Base-by-base conservation (phyloP, 2,329 filamentous ascomycete species). In the Fusarium beomiforme region DNA sequence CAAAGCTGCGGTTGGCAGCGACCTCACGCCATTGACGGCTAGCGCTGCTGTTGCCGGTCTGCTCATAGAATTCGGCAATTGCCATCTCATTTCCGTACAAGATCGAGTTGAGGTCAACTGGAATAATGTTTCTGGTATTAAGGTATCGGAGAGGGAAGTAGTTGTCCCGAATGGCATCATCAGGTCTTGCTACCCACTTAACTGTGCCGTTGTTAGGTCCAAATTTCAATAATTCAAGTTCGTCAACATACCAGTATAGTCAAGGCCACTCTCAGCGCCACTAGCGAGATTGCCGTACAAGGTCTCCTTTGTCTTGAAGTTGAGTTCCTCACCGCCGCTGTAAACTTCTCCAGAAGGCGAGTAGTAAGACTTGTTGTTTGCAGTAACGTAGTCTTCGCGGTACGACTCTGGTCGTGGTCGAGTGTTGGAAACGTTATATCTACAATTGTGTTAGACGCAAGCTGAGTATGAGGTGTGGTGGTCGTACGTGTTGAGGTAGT, bases 31-130 rank as follows among this genome's bases (percentile, higher is more conserved):
- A 92, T 13, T 80, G 71, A 11, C 80, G 77, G 5, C 87, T 86
- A 3, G 81, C 85, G 2, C 81, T 84, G 33, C 78, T 74, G 76
- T 91, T 87, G 59, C 87, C 87, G 0, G 82, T 82, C 24, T 79
- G 76, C 42, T 84, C 82, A 68, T 88, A 83, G 76, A 91, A 90
- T 5, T 80, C 74, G 14, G 87, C 83, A 56, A 92, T 89, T 54
- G 85, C 83, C 4, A 87, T 80, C 74, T 92, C 90, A 70, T 91
- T 91, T 73, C 85, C 85, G 78, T 92, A 92, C 12, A 92, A 80
- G 46, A 92, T 91, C 2, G 89, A 88, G 79, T 92, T 92, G 68
- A 92, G 84, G 60, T 92, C 90, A 4, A 92, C 88, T 3, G 89
- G 88, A 3, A 92, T 81, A 14, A 87, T 84, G 47, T 88, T 84